Evolutionary conservation across 495 filamentous ascomycete genomes (phyloP), one percentile per base, ranked within the genome.

Genomic region (Penicillium arizonense): DNA sequence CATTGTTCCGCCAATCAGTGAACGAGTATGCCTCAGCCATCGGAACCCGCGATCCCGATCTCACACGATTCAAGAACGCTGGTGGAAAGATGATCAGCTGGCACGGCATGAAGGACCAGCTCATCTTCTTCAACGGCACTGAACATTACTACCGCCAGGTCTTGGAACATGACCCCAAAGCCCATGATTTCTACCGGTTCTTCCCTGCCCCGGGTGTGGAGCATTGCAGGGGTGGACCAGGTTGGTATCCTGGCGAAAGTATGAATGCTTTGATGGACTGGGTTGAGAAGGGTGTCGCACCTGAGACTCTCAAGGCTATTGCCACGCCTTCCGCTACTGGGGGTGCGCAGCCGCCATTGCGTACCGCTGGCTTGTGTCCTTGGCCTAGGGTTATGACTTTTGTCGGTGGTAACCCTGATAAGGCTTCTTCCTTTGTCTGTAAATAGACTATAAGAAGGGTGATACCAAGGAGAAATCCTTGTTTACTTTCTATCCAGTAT

Each of bases 71-170:
- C 50, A 50, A 52, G 8, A 47, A 48, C 5, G 39, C 47, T 1
- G 77, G 75, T 9, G 73, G 74, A 8, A 78, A 77, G 51, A 61
- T 79, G 43, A 45, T 78, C 20, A 67, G 62, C n/a, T 78, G 62
- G 47, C 73, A 77, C 44, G 73, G 73, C 11, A 35, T 61, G 32
- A 45, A 50, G 37, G 65, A 67, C 47, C 30, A 50, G 26, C 30
- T 59, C n/a, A 63, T 64, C 33, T 34, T 44, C 16, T 37, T 51
- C 13, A 47, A 57, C 7, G 53, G 53, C 23, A 61, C 53, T 2
- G 53, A 32, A 10, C 26, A 44, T 45, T 73, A 61, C 59, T 68
- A 64, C 61, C 65, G 56, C 41, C 44, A 50, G 26, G 68, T 56
- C 47, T 44, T 30, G 50, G 64, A 56, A 35, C 47, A 12, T 18